Conservation (phyloP, 2,329 filamentous ascomycete genomes). For the Colletotrichum sojae region DNA sequence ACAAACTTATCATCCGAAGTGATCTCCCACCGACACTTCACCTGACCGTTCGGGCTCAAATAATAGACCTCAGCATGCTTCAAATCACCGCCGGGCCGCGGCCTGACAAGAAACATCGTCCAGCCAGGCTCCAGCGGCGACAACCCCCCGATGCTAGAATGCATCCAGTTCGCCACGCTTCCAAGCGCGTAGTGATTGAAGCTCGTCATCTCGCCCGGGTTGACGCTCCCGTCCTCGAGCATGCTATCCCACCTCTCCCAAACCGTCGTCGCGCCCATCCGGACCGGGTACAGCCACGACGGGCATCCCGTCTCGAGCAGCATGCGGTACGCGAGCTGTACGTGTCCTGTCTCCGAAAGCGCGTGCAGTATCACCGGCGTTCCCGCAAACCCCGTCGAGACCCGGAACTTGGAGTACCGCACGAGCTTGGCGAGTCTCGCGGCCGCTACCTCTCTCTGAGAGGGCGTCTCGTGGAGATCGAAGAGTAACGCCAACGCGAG, state of each 20-base stretch:
- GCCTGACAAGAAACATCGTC: conserved; percentile 53
- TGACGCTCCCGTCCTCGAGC: conserved; percentile 53
- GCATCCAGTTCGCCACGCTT: conserved; percentile 54
- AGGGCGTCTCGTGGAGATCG: conserved; percentile 46
- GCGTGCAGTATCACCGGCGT: conserved; percentile 44
- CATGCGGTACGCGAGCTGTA: conserved; percentile 53
- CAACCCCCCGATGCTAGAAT: conserved; percentile 48
- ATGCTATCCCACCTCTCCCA: conserved; percentile 61
- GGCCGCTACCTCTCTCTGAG: conserved; percentile 43
- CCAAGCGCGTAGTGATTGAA: conserved; percentile 60
- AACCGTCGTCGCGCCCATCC: conserved; percentile 56
- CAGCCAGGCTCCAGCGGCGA: conserved; percentile 56
- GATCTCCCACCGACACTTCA: conserved; percentile 47
- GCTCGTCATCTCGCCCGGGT: conserved; percentile 57
- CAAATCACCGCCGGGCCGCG: conserved; percentile 53
- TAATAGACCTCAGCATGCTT: conserved; percentile 50
- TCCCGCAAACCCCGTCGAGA: conserved; percentile 45
- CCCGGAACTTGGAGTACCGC: conserved; percentile 9
- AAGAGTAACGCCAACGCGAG: conserved; percentile 52
- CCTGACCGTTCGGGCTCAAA: conserved; percentile 49
- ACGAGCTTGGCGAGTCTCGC: conserved; percentile 21
- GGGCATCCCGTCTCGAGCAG: conserved; percentile 52
- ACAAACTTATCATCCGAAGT: background rate
- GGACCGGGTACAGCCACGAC: conserved; percentile 55
- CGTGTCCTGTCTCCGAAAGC: conserved; percentile 1